phyloP scores from a whole-genome alignment of 1,284 basidiomycete genomes.

The Boletus holoroseus region DNA sequence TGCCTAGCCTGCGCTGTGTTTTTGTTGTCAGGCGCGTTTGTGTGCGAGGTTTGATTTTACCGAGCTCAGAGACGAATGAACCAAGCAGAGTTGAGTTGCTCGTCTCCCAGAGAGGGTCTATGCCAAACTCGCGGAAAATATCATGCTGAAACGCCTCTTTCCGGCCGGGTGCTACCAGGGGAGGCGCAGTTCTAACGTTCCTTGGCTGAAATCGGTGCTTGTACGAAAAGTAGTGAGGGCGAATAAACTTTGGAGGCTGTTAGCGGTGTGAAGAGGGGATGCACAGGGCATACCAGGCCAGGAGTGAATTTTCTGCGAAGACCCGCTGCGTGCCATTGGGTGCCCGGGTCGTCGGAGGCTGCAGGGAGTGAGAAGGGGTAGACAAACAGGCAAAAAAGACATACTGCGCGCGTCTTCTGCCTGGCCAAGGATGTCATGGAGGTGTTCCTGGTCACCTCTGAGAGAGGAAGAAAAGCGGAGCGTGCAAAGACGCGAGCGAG shows the following conservation, averaged over 20 bases:
- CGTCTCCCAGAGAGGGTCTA: slow-evolving; percentile 66
- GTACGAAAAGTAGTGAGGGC: slow-evolving; percentile 44
- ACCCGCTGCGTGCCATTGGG: slow-evolving; percentile 23
- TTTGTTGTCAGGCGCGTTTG: slow-evolving; percentile 75
- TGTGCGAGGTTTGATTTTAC: slow-evolving; percentile 72
- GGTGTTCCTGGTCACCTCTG: slow-evolving; percentile 21
- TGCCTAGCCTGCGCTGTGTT: slow-evolving; percentile 77
- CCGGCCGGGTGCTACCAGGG: slow-evolving; percentile 49
- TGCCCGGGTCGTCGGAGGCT: slow-evolving; percentile 1
- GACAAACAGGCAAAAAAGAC: neutral
- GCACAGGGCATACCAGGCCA: slow-evolving; percentile 16
- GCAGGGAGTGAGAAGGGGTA: neutral
- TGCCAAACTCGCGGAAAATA: slow-evolving; percentile 58
- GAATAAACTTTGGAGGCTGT: slow-evolving; percentile 37
- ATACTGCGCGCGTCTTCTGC: slow-evolving; percentile 21
- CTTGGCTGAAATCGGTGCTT: slow-evolving; percentile 36
- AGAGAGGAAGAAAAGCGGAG: slow-evolving; percentile 20
- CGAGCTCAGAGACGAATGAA: slow-evolving; percentile 77
- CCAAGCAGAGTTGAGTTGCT: slow-evolving; percentile 65
- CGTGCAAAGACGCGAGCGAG: neutral
- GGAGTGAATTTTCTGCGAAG: slow-evolving; percentile 27
- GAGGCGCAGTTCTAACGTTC: slow-evolving; percentile 15
- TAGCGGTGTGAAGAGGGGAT: neutral
- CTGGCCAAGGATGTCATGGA: slow-evolving; percentile 23
- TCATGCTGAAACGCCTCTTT: slow-evolving; percentile 53